A percentile compares a stretch with the other conserved stretches of the same genome.
Conservation (phyloP, 495 filamentous ascomycete genomes). For the Podospora pseudopauciseta region DNA sequence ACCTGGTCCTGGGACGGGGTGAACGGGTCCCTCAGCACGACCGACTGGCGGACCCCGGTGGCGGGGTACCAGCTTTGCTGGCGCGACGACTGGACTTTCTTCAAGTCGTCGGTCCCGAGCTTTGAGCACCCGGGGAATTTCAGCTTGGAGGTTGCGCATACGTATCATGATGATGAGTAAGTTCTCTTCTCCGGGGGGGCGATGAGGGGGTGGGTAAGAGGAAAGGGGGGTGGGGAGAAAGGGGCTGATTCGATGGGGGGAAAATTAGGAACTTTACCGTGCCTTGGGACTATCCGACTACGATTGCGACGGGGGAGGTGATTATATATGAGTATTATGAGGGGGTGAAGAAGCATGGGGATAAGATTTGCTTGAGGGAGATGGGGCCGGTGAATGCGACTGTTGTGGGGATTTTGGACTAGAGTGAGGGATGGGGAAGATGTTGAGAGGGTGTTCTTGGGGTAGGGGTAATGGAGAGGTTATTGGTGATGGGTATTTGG, state of each 20-base stretch:
- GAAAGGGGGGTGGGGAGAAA: neutral
- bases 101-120: conserved; percentile 26
- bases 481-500: too few species aligned
- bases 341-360: conserved; percentile 2
- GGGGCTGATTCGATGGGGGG: neutral
- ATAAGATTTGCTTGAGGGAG: conserved; percentile 12
- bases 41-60: conserved; percentile 20
- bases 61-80: conserved; percentile 24
- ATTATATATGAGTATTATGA: conserved; percentile 1
- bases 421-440: neutral
- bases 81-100: conserved; percentile 17
- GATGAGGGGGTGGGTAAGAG: neutral
- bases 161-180: conserved; percentile 33
- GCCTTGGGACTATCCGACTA: conserved; percentile 26
- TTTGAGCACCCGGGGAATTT: conserved; percentile 32
- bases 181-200: neutral
- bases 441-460: neutral
- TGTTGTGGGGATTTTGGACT: conserved; percentile 18
- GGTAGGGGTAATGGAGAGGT: too few species aligned
- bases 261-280: conserved; percentile 27
- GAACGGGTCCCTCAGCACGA: conserved; percentile 12
- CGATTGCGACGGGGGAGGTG: conserved; percentile 16
- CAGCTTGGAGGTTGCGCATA: conserved; percentile 30
- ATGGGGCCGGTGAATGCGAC: conserved; percentile 19
- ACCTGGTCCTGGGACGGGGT: conserved; percentile 33